Percentiles rank a stretch among this genome's conserved stretches.
Evolutionary conservation across 768 basidiomycete genomes (phyloP).

Genomic region (Agaricus subrufescens): DNA sequence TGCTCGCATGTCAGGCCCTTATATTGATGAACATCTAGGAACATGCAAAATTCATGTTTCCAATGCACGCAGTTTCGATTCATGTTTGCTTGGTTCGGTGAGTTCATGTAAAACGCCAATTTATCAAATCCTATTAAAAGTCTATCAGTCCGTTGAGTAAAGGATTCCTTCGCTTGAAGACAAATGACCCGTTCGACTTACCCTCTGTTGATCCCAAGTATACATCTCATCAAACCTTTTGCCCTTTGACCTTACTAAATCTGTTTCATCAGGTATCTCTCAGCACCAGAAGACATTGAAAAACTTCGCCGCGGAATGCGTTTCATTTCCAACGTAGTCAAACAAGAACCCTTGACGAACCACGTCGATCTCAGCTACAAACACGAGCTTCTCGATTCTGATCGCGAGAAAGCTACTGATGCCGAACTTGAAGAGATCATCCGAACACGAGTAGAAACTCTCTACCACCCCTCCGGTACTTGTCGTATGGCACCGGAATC

Average conservation of each 20-base stretch:
- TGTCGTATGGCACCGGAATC: constrained; percentile 41
- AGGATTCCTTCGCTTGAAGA: constrained; percentile 35
- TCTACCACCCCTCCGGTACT: constrained; percentile 43
- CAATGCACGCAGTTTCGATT: too few species aligned
- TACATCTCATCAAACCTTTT: constrained; percentile 2
- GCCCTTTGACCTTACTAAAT: background rate
- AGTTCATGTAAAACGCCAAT: too few species aligned
- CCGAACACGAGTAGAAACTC: constrained; percentile 37
- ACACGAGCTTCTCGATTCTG: constrained; percentile 35
- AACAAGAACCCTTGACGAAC: constrained; percentile 32
- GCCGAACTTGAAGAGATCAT: constrained; percentile 38
- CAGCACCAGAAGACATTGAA: constrained; percentile 33
- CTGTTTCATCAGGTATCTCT: constrained; percentile 30
- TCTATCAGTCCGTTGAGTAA: constrained; percentile 34
- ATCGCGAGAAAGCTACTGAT: constrained; percentile 30
- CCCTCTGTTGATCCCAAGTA: constrained; percentile 43
- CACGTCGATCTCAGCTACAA: constrained; percentile 29
- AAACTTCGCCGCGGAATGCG: constrained; percentile 39
- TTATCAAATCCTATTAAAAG: too few species aligned
- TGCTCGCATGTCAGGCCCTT: background rate
- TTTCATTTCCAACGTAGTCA: constrained; percentile 33
- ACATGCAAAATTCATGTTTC: too few species aligned
- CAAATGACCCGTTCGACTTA: constrained; percentile 36
- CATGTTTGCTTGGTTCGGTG: too few species aligned
- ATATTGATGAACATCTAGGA: background rate